Base-by-base conservation (phyloP, 129 eudicot species). In the Oenanthe sinensis region DNA sequence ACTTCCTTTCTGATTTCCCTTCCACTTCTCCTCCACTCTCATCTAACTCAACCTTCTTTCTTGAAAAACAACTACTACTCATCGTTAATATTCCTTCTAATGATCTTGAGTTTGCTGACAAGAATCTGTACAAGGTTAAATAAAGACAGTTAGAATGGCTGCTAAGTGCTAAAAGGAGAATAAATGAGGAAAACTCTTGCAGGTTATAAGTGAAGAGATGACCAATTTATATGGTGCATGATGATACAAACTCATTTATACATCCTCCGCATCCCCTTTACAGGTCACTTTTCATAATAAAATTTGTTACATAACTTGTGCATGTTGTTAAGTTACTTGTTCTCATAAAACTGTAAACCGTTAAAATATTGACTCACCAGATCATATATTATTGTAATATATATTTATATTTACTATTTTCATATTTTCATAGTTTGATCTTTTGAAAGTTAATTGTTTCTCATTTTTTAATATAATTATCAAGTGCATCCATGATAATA, bases 31-130 rank as follows among this genome's bases (percentile, higher is more conserved):
- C 9, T 46, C 79, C 40, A 60, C 71, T 55, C 42, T 77, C 43
- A 47, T 83, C 81, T 70, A 75, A 81, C 73, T 85, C 85, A 9
- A 26, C 30, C 22, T 42, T 81, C 70, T 82, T 79, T 6, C 73
- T 68, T 69, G 70, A 79, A 76, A 71, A 75, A 75, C 77, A 65
- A 4, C 30, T 30, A 15, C 79, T 30, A 15, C 79, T 80, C 89
- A 82, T 86, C 50, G 10, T 40, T 39, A 39, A 39, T 24, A 1
- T 45, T 76, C 45, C 40, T 58, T 47, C 7, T 22, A 40, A 39
- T 8, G 45, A 71, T 4, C 71, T 67, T 39, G 48, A 6, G 6
- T n/a, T 46, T 44, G 39, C 17, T 36, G 5, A 7, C 33, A 14
- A 28, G 3, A 19, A 20, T 30, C 24, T 77, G 74, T 78, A 75